phyloP scores from a whole-genome alignment of 306 rosid genomes.

The Leucaena leucocephala region DNA sequence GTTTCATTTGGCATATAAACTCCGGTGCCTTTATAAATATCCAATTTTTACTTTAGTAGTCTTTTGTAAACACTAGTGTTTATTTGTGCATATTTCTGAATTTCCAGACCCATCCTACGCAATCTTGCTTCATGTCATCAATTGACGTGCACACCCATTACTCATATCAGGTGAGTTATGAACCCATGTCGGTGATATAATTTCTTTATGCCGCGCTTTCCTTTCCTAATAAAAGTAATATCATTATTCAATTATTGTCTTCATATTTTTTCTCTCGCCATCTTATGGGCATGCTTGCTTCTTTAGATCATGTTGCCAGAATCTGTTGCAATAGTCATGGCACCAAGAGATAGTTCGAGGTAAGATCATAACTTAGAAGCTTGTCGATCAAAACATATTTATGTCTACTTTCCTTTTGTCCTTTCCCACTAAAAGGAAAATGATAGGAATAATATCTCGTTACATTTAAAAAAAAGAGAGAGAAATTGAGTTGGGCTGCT shows the following conservation, averaged over 20 bases:
- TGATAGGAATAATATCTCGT: neutral
- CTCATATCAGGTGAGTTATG: constrained; percentile 85
- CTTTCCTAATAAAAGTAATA: neutral
- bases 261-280: constrained; percentile 4
- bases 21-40: constrained; percentile 11
- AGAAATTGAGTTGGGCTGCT: neutral
- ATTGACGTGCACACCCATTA: constrained; percentile 98
- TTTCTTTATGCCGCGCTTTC: neutral
- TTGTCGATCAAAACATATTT: neutral
- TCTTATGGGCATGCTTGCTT: constrained; percentile 30
- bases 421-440: constrained; percentile 9
- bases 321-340: constrained; percentile 98
- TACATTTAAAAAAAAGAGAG: neutral
- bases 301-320: constrained; percentile 95
- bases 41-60: constrained; percentile 9
- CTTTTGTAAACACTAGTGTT: constrained; percentile 27
- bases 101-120: constrained; percentile 96
- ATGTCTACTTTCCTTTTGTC: neutral
- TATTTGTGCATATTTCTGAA: constrained; percentile 32
- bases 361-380: constrained; percentile 44
- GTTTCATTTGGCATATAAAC: constrained; percentile 7
- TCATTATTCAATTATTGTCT: constrained; percentile 14
- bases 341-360: constrained; percentile 81
- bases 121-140: constrained; percentile 99
- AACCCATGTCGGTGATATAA: neutral